These are phyloP conservation scores for Ustilago loliicola DNA, from an alignment of 1,284 basidiomycete genomes.

Conservation along the genomic window DNA sequence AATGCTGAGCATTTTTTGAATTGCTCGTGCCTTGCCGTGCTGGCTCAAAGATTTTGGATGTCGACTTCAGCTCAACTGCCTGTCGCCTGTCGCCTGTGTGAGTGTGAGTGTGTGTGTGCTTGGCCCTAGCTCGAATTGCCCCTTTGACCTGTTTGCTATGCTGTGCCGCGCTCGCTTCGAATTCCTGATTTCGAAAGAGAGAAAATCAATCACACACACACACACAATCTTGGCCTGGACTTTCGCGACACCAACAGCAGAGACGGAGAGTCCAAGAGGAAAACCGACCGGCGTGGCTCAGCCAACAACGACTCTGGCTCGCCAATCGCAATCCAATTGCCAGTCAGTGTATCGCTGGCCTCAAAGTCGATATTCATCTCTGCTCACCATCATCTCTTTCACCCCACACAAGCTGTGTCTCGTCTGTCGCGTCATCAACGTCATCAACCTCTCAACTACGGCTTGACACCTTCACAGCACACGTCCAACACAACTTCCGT, in stretches of 20 bases:
- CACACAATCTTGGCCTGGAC: not conserved
- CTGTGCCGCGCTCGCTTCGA: not conserved
- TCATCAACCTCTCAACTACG: conserved; percentile 14
- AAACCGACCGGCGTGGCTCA: conserved; percentile 3
- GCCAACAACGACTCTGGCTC: too few species aligned
- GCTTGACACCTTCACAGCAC: conserved; percentile 1
- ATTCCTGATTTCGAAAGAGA: not conserved
- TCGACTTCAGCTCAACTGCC: conserved; percentile 24
- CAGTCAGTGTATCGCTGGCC: conserved; percentile 18
- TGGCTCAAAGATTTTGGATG: not conserved
- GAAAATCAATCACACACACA: not conserved
- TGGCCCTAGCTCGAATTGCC: conserved; percentile 10
- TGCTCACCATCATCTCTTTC: conserved; percentile 28
- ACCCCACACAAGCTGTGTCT: conserved; percentile 20
- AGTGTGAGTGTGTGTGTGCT: not conserved
- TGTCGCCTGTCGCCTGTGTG: too few species aligned
- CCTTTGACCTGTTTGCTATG: not conserved
- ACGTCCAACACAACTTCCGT: not conserved
- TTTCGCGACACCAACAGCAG: conserved; percentile 10
- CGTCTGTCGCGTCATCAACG: not conserved
- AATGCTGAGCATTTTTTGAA: not conserved
- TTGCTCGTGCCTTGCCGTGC: not conserved
- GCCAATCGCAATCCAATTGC: conserved; percentile 25
- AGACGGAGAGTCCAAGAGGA: not conserved
- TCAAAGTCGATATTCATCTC: not conserved